phyloP scores from a whole-genome alignment of 768 basidiomycete species.

The Auricularia sp. region DNA sequence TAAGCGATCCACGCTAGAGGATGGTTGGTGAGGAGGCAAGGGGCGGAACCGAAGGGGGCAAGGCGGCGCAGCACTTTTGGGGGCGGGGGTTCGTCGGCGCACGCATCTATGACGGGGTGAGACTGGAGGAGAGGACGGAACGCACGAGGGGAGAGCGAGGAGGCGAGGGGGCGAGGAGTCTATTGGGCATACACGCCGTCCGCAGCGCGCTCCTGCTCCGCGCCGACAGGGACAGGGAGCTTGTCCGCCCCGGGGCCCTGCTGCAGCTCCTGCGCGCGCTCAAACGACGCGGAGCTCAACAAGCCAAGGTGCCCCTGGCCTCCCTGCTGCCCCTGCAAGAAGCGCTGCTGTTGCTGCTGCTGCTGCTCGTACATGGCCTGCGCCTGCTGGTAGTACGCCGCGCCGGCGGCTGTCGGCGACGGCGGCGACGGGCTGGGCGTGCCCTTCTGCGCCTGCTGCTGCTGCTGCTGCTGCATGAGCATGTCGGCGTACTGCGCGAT shows the following conservation, averaged over 20 bases:
- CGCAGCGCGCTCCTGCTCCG: not conserved
- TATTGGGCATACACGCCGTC: not conserved
- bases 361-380: conserved; percentile 1
- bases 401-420: not conserved
- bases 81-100: too few relatives aligned
- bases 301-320: not conserved
- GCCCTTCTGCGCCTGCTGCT: not conserved
- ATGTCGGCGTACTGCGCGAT: not conserved
- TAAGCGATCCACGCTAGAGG: too few relatives aligned
- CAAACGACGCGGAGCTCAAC: not conserved
- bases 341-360: not conserved
- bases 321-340: not conserved
- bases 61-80: too few relatives aligned
- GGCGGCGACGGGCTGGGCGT: not conserved
- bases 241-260: too few relatives aligned
- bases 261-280: not conserved
- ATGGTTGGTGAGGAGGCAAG: too few relatives aligned
- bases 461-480: not conserved
- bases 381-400: not conserved
- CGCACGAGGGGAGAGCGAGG: not conserved
- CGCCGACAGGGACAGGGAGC: not conserved
- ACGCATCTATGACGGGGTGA: too few relatives aligned
- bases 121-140: not conserved
- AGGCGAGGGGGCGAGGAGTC: not conserved
- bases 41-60: too few relatives aligned